Base-by-base conservation (phyloP, 2,329 filamentous ascomycete genomes). In the Cryphonectria radicalis region DNA sequence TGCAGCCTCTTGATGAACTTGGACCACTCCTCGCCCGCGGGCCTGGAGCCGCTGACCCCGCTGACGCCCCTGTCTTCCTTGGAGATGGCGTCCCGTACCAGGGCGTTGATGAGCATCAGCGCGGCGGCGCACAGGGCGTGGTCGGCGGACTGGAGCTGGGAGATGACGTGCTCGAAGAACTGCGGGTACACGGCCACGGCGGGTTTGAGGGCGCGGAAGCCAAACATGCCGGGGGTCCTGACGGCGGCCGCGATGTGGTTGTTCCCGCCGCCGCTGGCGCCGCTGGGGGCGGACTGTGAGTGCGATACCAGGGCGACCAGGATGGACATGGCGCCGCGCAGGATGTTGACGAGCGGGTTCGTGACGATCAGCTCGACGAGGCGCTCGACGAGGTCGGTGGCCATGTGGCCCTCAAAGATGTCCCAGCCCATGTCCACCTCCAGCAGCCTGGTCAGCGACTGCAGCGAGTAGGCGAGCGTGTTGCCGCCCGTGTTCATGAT, bases 371-470 rank as follows among this genome's bases (percentile, higher is more conserved):
- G 87, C 80, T 98, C 92, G 76, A 98, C 95, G 73, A 97, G 90
- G 85, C 89, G 85, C 81, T 91, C 89, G 59, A 91, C 89, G 66
- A 95, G 84, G 77, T 93, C 92, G 71, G 89, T 86, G 22, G 89
- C 84, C 7, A 85, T 84, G 25, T 87, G 81, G 1, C 87, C 85
- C 77, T 93, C 90, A 77, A 95, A 93, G 73, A 92, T 90, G 74
- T 98, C 95, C 96, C 96, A 99, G 72, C 96, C 96, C 88, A 98
- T 97, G 82, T 98, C 96, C 55, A 98, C 92, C 82, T 99, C 96
- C 73, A 99, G 86, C 72, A 99, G 83, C 70, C 94, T 89, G 70
- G 91, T 93, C 77, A 98, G 88, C 77, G 93, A 96, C 75, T 97
- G 95, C 72, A 99, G 86, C 73, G 95, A 93, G 83, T 99, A 99